Conservation (phyloP, 73 alveolate species). For the Loxodes magnus region DNA sequence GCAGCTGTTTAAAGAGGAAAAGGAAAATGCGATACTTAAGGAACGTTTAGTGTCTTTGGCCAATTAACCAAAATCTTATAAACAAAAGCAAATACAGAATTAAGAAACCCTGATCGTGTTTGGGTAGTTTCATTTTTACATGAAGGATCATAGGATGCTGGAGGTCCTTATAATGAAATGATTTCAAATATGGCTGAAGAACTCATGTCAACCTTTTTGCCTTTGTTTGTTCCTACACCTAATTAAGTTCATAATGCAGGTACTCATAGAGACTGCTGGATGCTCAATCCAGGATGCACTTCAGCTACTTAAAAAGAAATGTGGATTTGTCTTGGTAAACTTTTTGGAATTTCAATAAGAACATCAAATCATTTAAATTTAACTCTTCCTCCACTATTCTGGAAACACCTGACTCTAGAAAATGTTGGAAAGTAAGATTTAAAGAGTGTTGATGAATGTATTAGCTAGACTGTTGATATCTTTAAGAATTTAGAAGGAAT, state of each 20-base stretch:
- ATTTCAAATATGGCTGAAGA: slow-evolving; percentile 72
- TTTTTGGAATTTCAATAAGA: slow-evolving; percentile 77
- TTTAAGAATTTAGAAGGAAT: slow-evolving; percentile 15
- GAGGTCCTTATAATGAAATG: slow-evolving; percentile 88
- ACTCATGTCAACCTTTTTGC: slow-evolving; percentile 55
- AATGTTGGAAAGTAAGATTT: slow-evolving; percentile 17
- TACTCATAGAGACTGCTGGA: slow-evolving; percentile 70
- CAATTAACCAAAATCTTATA: not conserved
- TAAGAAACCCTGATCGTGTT: slow-evolving; percentile 17
- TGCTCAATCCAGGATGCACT: slow-evolving; percentile 69
- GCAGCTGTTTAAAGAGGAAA: not conserved
- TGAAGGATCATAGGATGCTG: slow-evolving; percentile 83
- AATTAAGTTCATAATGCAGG: slow-evolving; percentile 81
- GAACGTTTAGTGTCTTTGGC: not conserved
- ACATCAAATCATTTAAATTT: slow-evolving; percentile 13
- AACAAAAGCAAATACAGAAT: not conserved
- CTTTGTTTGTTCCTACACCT: slow-evolving; percentile 74
- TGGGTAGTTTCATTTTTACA: slow-evolving; percentile 56
- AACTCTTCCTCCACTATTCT: slow-evolving; percentile 23
- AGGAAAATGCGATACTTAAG: not conserved
- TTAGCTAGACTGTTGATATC: slow-evolving; percentile 19
- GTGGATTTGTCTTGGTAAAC: slow-evolving; percentile 69
- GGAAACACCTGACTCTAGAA: slow-evolving; percentile 28
- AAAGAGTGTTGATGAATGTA: slow-evolving; percentile 18
- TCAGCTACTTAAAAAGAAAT: slow-evolving; percentile 66